Percentiles rank a stretch among this genome's conserved stretches.
Conservation (phyloP, 108 stramenopile genomes). For the Nitzschia inconspicua region DNA sequence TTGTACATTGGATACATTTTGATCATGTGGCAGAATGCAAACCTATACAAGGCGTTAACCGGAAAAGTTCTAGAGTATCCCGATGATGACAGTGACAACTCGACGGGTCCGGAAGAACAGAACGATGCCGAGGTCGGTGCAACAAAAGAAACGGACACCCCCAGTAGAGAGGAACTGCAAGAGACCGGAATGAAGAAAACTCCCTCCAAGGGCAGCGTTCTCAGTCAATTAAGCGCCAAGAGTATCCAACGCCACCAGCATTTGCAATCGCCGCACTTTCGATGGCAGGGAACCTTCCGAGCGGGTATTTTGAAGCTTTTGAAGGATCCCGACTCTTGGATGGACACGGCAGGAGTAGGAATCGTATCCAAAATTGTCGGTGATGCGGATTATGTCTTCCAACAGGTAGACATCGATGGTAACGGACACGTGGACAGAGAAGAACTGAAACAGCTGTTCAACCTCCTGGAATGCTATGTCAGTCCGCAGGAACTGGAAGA, state of each 20-base stretch:
- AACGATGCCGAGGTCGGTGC: not conserved
- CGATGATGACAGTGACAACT: slow-evolving; percentile 17
- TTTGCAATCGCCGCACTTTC: slow-evolving; percentile 22
- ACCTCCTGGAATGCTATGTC: slow-evolving; percentile 46
- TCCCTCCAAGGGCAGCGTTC: slow-evolving; percentile 17
- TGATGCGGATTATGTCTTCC: slow-evolving; percentile 70
- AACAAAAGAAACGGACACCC: not conserved
- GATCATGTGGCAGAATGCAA: slow-evolving; percentile 70
- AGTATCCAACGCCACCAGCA: not conserved
- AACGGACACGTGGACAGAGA: slow-evolving; percentile 62
- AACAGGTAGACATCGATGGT: slow-evolving; percentile 56
- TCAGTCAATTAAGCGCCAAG: slow-evolving; percentile 8
- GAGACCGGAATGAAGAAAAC: slow-evolving; percentile 2
- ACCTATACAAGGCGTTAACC: slow-evolving; percentile 50
- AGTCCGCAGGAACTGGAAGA: slow-evolving; percentile 42
- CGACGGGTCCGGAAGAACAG: slow-evolving; percentile 1
- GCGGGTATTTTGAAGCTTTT: slow-evolving; percentile 72
- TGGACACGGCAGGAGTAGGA: slow-evolving; percentile 66
- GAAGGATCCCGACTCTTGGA: slow-evolving; percentile 55
- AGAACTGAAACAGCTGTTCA: slow-evolving; percentile 63
- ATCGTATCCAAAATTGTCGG: slow-evolving; percentile 75
- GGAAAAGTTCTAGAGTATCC: slow-evolving; percentile 41
- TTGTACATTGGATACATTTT: slow-evolving; percentile 78
- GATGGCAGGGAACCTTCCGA: slow-evolving; percentile 67
- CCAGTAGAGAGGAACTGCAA: not conserved